Base-by-base conservation (phyloP, 2,329 filamentous ascomycete genomes). In the Fonsecaea nubica region DNA sequence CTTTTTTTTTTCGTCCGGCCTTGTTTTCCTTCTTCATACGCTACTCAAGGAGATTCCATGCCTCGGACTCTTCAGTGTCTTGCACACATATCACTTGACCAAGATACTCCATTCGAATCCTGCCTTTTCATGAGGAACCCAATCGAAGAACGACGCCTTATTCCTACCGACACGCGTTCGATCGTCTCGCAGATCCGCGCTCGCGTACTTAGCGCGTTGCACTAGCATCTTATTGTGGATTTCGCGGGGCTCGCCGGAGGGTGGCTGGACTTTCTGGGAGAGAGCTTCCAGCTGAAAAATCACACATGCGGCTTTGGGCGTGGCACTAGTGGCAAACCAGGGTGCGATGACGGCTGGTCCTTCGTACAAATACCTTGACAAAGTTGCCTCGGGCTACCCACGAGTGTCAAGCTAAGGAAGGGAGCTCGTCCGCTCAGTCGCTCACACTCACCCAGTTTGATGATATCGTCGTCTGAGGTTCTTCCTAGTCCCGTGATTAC, bases 171-270 rank as follows among this genome's bases (percentile, higher is more conserved):
- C 13, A 45, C 57, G 57, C 40, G 55, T 58, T 36, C 6, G 38
- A 33, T 18, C 40, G 10, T n/a, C 45, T 12, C n/a, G 58, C 6
- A 21, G 59, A 62, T 62, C 59, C 59, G 18, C 36, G 59, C 40
- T 61, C 58, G 58, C 45, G 58, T 61, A 30, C 59, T 54, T 62
- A 62, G 59, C 59, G 59, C 59, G 59, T 56, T n/a, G 35, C 59
- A 36, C 59, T 62, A 62, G 48, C 42, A 48, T 45, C 30, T 33
- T 36, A 4, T 35, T 15, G 58, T 53, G 58, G 58, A 36, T 30
- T 25, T 61, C 58, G 58, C 58, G 58, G 58, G 58, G 58, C 40
- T 54, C 58, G 58, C 58, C 58, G 48, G 35, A 36, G 32, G 58
- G 45, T 61, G 58, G 48, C 13, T 25, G 25, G 25, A 25, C 25